Percentiles rank a stretch among this genome's conserved stretches.
phyloP scores from a whole-genome alignment of 495 filamentous ascomycete species.

The Penicillium cataractarum region DNA sequence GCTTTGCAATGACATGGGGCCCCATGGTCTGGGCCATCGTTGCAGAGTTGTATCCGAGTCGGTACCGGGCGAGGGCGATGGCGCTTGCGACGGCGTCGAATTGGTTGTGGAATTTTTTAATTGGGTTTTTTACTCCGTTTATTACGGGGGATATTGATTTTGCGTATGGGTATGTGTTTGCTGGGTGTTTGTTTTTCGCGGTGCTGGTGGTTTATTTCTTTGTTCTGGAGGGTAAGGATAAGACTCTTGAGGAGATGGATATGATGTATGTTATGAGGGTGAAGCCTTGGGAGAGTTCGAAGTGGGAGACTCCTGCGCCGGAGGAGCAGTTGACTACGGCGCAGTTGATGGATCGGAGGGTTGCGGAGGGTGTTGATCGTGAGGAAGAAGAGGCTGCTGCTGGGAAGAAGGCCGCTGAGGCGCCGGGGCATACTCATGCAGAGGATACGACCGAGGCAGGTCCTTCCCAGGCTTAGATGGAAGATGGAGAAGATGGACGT shows the following conservation, averaged over 20 bases:
- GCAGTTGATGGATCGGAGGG: constrained; percentile 34
- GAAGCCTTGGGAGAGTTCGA: constrained; percentile 61
- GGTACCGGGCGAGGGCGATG: constrained; percentile 74
- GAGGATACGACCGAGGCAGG: constrained; percentile 28
- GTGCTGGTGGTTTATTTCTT: constrained; percentile 74
- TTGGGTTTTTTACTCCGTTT: constrained; percentile 79
- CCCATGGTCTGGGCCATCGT: constrained; percentile 81
- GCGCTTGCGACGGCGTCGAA: constrained; percentile 79
- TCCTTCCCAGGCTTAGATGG: constrained; percentile 22
- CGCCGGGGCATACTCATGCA: constrained; percentile 27
- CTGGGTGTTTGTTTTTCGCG: constrained; percentile 64
- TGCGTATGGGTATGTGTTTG: constrained; percentile 79
- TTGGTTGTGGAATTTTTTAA: constrained; percentile 87
- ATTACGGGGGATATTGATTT: constrained; percentile 71
- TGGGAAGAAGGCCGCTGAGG: constrained; percentile 20
- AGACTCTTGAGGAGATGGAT: constrained; percentile 76
- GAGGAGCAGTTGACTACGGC: constrained; percentile 37
- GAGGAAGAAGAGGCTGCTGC: constrained; percentile 26
- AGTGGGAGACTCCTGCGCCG: constrained; percentile 35
- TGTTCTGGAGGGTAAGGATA: constrained; percentile 66
- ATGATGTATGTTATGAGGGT: constrained; percentile 78
- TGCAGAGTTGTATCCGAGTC: constrained; percentile 79
- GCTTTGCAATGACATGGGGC: constrained; percentile 72
- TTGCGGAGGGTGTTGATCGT: constrained; percentile 24
- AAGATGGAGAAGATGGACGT: neutral